These are phyloP conservation scores for Xanthoparmelia taractica DNA, from an alignment of 495 filamentous ascomycete genomes.

Conservation along the genomic window DNA sequence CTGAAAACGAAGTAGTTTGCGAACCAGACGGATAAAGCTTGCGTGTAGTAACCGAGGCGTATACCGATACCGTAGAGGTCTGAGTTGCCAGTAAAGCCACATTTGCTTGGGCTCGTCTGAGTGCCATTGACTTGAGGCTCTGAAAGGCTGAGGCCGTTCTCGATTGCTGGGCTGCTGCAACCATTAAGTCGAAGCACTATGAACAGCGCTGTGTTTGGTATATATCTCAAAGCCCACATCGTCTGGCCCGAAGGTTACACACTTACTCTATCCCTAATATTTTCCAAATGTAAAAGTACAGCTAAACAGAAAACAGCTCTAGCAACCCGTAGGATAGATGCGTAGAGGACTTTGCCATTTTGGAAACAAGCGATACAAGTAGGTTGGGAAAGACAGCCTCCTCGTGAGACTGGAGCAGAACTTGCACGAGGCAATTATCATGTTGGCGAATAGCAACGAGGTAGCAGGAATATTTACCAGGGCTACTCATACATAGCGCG, in stretches of 20 bases:
- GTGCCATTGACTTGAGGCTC: not conserved
- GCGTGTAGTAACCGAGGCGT: slow-evolving; percentile 35
- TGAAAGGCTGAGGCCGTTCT: not conserved
- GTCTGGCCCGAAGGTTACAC: not conserved
- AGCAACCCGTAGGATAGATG: not conserved
- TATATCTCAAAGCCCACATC: not conserved
- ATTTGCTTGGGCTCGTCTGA: not conserved
- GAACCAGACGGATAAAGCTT: slow-evolving; percentile 32
- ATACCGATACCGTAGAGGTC: slow-evolving; percentile 36
- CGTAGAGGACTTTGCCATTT: too few species aligned
- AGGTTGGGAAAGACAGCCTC: not conserved
- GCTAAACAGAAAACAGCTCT: not conserved
- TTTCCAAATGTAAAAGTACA: not conserved
- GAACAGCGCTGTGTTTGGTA: not conserved
- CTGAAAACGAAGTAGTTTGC: slow-evolving; percentile 28
- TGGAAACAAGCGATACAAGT: not conserved
- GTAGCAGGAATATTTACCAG: not conserved
- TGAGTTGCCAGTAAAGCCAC: slow-evolving; percentile 28
- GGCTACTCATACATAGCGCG: not conserved
- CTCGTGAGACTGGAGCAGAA: not conserved
- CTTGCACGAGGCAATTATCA: not conserved
- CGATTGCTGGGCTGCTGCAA: not conserved
- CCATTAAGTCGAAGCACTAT: not conserved
- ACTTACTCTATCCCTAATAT: not conserved
- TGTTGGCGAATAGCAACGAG: not conserved